A percentile compares a stretch with the other conserved stretches of the same genome.
Evolutionary conservation across 2,329 filamentous ascomycete species (phyloP).

Genomic region (Ophiostoma triangulosporum): DNA sequence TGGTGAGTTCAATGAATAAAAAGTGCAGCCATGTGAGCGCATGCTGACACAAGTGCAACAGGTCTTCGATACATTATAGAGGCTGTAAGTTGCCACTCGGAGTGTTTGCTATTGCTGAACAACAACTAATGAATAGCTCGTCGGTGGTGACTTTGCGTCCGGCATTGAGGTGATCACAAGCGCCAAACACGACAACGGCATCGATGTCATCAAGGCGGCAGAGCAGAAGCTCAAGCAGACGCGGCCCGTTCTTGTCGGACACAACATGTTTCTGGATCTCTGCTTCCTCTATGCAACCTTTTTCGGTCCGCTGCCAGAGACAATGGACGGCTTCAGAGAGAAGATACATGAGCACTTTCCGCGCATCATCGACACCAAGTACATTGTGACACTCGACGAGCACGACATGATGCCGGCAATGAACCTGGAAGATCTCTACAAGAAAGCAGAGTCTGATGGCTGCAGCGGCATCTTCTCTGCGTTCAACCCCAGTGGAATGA

Average conservation of each 20-base stretch:
- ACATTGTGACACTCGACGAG: slow-evolving; percentile 60
- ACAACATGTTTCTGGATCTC: slow-evolving; percentile 53
- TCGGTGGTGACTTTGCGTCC: slow-evolving; percentile 18
- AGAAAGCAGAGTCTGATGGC: not conserved
- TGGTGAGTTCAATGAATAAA: not conserved
- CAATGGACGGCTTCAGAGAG: slow-evolving; percentile 36
- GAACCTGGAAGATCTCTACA: slow-evolving; percentile 12
- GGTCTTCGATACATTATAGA: slow-evolving; percentile 20
- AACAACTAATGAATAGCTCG: slow-evolving; percentile 12
- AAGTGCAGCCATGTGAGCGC: not conserved
- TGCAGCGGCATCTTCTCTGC: not conserved
- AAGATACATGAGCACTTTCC: slow-evolving; percentile 34
- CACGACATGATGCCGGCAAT: slow-evolving; percentile 53
- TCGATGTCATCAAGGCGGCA: slow-evolving; percentile 12
- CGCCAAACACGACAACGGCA: not conserved
- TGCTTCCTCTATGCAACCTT: slow-evolving; percentile 52
- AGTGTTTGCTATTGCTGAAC: not conserved
- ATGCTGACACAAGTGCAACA: not conserved
- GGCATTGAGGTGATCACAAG: slow-evolving; percentile 3
- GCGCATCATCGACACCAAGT: slow-evolving; percentile 49
- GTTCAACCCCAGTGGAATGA: not conserved
- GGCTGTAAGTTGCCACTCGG: slow-evolving; percentile 12
- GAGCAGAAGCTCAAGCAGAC: slow-evolving; percentile 19
- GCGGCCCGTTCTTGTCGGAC: slow-evolving; percentile 39
- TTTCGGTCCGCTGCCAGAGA: slow-evolving; percentile 40